Conservation (phyloP, 805 yeast species). For the Zygoascus tannicola region DNA sequence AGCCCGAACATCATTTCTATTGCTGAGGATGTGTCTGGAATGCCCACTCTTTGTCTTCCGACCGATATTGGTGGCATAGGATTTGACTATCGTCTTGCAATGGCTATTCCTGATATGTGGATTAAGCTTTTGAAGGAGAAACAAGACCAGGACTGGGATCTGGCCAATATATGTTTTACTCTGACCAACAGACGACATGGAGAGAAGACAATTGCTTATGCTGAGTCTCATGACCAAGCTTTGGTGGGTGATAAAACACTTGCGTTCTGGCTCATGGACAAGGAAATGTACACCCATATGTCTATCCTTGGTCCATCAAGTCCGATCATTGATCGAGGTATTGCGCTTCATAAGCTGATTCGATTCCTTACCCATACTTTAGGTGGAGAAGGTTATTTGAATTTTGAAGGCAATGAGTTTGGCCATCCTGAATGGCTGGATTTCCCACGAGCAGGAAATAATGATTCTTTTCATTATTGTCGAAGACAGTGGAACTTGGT, state of each 20-base stretch:
- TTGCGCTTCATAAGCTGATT: slow-evolving; percentile 84
- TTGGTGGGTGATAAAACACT: slow-evolving; percentile 93
- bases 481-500: slow-evolving; percentile 88
- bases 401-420: slow-evolving; percentile 95
- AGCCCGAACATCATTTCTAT: slow-evolving; percentile 56
- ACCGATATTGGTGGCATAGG: slow-evolving; percentile 78
- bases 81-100: slow-evolving; percentile 84
- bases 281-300: slow-evolving; percentile 97
- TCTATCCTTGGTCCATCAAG: slow-evolving; percentile 63
- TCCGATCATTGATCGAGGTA: slow-evolving; percentile 76
- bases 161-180: slow-evolving; percentile 69
- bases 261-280: slow-evolving; percentile 98
- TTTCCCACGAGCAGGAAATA: slow-evolving; percentile 86
- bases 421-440: slow-evolving; percentile 99
- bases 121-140: slow-evolving; percentile 81
- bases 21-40: slow-evolving; percentile 96
- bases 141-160: slow-evolving; percentile 84
- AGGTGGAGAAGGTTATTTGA: slow-evolving; percentile 96
- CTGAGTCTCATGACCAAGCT: slow-evolving; percentile 96
- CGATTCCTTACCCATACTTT: slow-evolving; percentile 76
- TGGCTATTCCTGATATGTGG: slow-evolving; percentile 99
- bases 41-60: slow-evolving; percentile 87
- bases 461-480: slow-evolving; percentile 84
- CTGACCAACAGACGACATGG: slow-evolving; percentile 80
- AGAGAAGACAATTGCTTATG: slow-evolving; percentile 83